A percentile compares a stretch with the other conserved stretches of the same genome.
These are phyloP conservation scores for Telopea speciosissima DNA, from an alignment of 177 flowering plant species.

Conservation along the genomic window DNA sequence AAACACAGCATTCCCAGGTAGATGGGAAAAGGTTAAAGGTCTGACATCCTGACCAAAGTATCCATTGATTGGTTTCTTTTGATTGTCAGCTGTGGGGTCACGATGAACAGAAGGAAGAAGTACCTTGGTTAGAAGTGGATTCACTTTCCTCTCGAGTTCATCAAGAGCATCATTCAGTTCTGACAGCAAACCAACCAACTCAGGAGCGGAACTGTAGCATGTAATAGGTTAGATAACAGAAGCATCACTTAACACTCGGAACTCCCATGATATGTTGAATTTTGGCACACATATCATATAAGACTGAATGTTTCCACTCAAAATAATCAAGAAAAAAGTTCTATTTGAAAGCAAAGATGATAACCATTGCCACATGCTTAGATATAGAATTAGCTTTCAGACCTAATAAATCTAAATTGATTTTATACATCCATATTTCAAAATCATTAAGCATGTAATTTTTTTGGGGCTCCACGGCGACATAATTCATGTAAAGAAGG, in stretches of 20 bases:
- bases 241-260: not conserved
- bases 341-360: too few relatives aligned
- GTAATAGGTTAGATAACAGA: conserved; percentile 2
- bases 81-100: not conserved
- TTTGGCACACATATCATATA: not conserved
- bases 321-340: too few relatives aligned
- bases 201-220: conserved; percentile 71
- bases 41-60: not conserved
- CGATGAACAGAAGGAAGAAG: conserved; percentile 1
- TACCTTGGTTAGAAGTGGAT: conserved; percentile 75
- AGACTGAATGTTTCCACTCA: too few relatives aligned
- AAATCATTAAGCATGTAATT: too few relatives aligned
- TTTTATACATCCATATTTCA: too few relatives aligned
- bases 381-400: too few relatives aligned
- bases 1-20: not conserved
- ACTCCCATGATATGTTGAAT: not conserved
- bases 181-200: conserved; percentile 67
- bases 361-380: too few relatives aligned
- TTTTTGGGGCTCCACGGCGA: too few relatives aligned
- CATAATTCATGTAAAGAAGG: too few relatives aligned
- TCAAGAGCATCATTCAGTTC: conserved; percentile 62
- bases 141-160: conserved; percentile 61
- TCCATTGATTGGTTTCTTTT: not conserved
- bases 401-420: too few relatives aligned
- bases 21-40: not conserved